These are phyloP conservation scores for Tetracentron sinense DNA, from an alignment of 164 flowering plant genomes.

Conservation along the genomic window DNA sequence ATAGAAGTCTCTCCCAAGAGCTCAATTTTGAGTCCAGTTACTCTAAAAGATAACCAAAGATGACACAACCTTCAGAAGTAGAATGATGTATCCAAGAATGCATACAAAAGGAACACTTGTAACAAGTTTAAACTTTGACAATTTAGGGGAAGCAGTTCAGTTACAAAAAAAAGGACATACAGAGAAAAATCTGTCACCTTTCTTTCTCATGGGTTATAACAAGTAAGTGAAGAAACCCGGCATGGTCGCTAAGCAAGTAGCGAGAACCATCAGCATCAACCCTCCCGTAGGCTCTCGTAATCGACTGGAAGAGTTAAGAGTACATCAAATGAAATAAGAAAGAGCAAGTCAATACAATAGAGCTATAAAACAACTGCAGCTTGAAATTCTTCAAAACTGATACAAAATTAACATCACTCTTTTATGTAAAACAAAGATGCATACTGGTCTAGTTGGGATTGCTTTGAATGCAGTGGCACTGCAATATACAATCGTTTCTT, in stretches of 20 bases:
- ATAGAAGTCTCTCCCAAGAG: slow-evolving; percentile 92
- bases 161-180: not conserved
- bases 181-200: slow-evolving; percentile 46
- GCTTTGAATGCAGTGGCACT: slow-evolving; percentile 86
- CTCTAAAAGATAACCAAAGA: slow-evolving; percentile 44
- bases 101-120: not conserved
- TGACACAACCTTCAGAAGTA: not conserved
- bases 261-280: slow-evolving; percentile 99
- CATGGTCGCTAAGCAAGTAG: slow-evolving; percentile 89
- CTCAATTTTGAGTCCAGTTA: slow-evolving; percentile 94
- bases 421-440: slow-evolving; percentile 16
- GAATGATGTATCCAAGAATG: not conserved
- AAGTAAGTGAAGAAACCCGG: slow-evolving; percentile 90
- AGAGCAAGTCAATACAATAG: not conserved
- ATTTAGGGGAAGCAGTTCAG: not conserved
- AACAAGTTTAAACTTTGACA: too few relatives aligned
- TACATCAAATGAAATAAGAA: slow-evolving; percentile 19
- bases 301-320: slow-evolving; percentile 50
- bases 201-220: slow-evolving; percentile 95
- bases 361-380: not conserved
- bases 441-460: slow-evolving; percentile 86
- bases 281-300: slow-evolving; percentile 90
- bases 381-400: not conserved
- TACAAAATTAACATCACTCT: not conserved
- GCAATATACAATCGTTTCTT: slow-evolving; percentile 94